Base-by-base conservation (phyloP, 1,139 yeast genomes). In the Saccharomycopsis hybrid region DNA sequence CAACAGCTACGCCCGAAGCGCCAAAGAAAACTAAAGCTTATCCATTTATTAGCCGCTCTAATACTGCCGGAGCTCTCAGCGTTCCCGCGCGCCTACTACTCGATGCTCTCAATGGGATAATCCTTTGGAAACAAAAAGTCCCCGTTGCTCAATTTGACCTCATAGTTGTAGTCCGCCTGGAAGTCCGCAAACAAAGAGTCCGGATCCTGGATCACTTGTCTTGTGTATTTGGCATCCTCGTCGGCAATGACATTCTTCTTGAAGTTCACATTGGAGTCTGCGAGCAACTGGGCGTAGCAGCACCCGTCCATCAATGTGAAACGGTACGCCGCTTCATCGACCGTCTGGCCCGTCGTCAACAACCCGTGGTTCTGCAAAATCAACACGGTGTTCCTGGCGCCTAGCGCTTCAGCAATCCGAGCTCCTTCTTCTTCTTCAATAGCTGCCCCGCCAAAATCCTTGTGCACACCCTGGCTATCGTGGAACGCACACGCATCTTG, bases 251-350 rank as follows among this genome's bases (percentile, higher is more conserved):
- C 45, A 18, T 59, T 56, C 55, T 67, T 71, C 50, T 62, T 59
- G 50, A 59, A 62, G 35, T 65, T 61, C 31, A 67, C 71, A 3
- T 78, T 74, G 3, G 80, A 72, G 54, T 82, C 86, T 3, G 79
- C 89, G 54, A 77, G 65, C 58, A 85, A 66, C 65, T 85, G 94
- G n/a, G 78, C 77, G 59, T 84, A 77, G 62, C 95, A 85, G 7
- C 78, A 65, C 59, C 77, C 76, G 62, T 85, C 95, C 77, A 81
- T 69, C 54, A 83, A 68, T 0, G 82, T 74, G 64, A 79, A 85
- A 54, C 84, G 65, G 60, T 79, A 81, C 2, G 92, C 92, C 2
- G 95, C 95, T 67, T 85, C 95, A 60, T 85, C 95, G 8, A 85
- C 86, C 1, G 90, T 85, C 36, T 68, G 57, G 5, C 95, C 95